Evolutionary conservation across 2,329 filamentous ascomycete species (phyloP), one percentile per base, ranked within the genome.

Genomic region (Claviceps monticola): DNA sequence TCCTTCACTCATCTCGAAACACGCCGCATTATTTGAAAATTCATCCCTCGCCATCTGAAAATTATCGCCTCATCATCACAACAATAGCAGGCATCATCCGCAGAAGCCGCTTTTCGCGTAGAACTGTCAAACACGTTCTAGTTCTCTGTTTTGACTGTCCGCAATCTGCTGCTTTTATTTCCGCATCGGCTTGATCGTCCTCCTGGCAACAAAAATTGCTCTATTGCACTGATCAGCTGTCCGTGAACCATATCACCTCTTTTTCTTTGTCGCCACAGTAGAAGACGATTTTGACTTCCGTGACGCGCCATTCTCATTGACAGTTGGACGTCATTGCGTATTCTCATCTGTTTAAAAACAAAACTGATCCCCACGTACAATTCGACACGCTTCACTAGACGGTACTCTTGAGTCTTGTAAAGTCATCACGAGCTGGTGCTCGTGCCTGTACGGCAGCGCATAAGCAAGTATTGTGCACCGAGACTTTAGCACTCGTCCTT

Each of bases 181-280:
- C 26, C 5, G 14, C 19, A 9, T 26, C n/a, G 39, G 14, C 52
- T 46, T 51, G 42, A 52, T 23, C 47, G 29, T 50, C 49, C 19
- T 42, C 16, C 44, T 46, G 42, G 44, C 43, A 47, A 50, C 43
- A 48, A n/a, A 50, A 2, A 34, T 29, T 38, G 29, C 37, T 36
- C 21, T 48, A 17, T 37, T 44, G 23, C 42, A 43, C 45, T 51
- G 46, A 49, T 36, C 37, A 51, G 51, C 37, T 50, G 19, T 50
- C 44, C 51, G 57, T 58, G 56, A 58, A 49, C 21, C 44, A 43
- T 46, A 43, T 53, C 56, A 51, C 53, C 54, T 36, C 44, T 48
- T 48, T 56, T 51, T 51, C 38, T 54, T 51, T 51, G 46, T 51
- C 53, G 50, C 51, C 51, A 53, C 53, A 59, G 57, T 59, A 59